Percentiles rank a stretch among this genome's conserved stretches.
These are phyloP conservation scores for Paraleonurus japonicus DNA, from an alignment of 257 asterid genomes.

Conservation along the genomic window DNA sequence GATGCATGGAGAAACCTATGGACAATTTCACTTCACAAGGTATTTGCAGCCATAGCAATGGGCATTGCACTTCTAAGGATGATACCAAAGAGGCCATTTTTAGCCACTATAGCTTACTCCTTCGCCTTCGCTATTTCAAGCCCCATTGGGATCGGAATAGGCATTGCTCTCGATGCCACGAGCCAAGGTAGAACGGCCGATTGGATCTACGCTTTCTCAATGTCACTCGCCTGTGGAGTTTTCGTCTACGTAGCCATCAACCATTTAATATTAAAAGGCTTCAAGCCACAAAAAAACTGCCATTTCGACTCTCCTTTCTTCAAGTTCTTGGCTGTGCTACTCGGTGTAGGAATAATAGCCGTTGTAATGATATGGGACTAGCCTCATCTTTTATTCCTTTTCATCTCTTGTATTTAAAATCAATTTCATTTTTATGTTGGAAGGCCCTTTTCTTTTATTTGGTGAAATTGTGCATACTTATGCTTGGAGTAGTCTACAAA, in stretches of 20 bases:
- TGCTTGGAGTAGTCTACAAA: constrained; percentile 28
- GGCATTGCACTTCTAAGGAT: constrained; percentile 81
- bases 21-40: constrained; percentile 86
- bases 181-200: constrained; percentile 62
- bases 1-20: constrained; percentile 87
- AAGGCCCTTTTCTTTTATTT: not conserved
- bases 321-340: constrained; percentile 71
- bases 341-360: constrained; percentile 71
- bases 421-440: not conserved
- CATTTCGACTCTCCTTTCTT: constrained; percentile 59
- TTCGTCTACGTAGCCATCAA: constrained; percentile 80
- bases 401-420: not conserved
- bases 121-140: constrained; percentile 83
- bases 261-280: constrained; percentile 74
- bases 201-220: constrained; percentile 82
- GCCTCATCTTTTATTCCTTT: not conserved
- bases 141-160: constrained; percentile 83
- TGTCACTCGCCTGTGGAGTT: constrained; percentile 84
- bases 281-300: constrained; percentile 43
- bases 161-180: constrained; percentile 84
- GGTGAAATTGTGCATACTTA: not conserved
- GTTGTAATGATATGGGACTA: constrained; percentile 94
- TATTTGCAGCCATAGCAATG: constrained; percentile 88
- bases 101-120: constrained; percentile 59
- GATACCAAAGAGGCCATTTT: constrained; percentile 85